Conservation (phyloP, 371 early-diverging fungal genomes). For the Rhizoclosmatium hyalinum region DNA sequence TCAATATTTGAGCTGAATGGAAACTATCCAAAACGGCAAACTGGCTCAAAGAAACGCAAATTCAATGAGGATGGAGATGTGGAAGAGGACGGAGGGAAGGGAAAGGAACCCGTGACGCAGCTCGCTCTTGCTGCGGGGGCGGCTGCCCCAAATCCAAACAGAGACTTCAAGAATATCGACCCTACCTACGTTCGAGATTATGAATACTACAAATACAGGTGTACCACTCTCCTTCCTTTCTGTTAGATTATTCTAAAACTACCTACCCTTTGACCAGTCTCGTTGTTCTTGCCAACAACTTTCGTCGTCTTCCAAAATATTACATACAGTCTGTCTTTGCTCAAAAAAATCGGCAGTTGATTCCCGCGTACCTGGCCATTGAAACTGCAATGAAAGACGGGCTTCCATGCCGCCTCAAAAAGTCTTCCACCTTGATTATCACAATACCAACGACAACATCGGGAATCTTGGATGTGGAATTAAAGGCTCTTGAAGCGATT, state of each 20-base stretch:
- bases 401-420: background rate
- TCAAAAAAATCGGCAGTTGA: constrained; percentile 18
- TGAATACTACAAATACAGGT: constrained; percentile 11
- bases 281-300: constrained; percentile 10
- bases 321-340: background rate
- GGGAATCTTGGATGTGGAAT: constrained; percentile 13
- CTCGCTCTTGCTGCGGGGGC: background rate
- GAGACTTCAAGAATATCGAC: constrained; percentile 17
- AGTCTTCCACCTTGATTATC: background rate
- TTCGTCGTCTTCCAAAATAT: constrained; percentile 14
- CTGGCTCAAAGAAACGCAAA: constrained; percentile 5
- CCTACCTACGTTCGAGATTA: constrained; percentile 2
- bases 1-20: constrained; percentile 22
- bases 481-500: constrained; percentile 3
- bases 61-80: background rate
- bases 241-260: background rate
- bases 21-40: constrained; percentile 27
- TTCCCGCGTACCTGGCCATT: constrained; percentile 17
- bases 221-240: background rate
- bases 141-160: background rate
- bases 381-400: background rate
- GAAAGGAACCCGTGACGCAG: background rate
- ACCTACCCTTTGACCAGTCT: background rate
- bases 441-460: background rate
- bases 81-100: background rate